phyloP scores from a whole-genome alignment of 108 stramenopile species.

The Epipyxis sp. region DNA sequence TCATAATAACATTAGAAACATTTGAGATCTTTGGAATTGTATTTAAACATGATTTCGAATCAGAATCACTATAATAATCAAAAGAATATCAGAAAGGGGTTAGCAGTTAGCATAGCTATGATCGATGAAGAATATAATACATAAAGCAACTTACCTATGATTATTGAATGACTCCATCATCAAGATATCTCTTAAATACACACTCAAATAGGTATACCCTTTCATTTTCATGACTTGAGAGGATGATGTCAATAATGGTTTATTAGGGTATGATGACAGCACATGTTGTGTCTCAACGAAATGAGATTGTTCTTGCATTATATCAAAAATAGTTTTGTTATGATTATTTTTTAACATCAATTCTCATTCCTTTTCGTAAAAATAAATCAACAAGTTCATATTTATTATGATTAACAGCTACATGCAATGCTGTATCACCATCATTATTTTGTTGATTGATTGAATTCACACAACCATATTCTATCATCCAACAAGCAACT shows the following conservation, averaged over 20 bases:
- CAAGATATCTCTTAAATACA: neutral
- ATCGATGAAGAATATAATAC: neutral
- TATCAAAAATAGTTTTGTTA: neutral
- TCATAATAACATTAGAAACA: too few relatives aligned
- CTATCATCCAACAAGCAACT: neutral
- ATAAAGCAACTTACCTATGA: neutral
- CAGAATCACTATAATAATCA: neutral
- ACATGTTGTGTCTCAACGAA: neutral
- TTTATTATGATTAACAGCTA: neutral
- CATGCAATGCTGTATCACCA: conserved; percentile 9
- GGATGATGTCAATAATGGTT: neutral
- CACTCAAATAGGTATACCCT: conserved; percentile 14
- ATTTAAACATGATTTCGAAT: neutral
- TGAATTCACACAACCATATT: conserved; percentile 2
- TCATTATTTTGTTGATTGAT: conserved; percentile 4
- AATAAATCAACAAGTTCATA: neutral
- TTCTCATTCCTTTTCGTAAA: neutral
- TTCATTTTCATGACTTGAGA: conserved; percentile 4
- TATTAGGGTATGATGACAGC: neutral
- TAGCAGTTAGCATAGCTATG: too few relatives aligned
- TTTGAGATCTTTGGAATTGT: too few relatives aligned
- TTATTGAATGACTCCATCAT: too few relatives aligned
- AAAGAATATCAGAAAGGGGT: too few relatives aligned
- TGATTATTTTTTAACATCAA: neutral
- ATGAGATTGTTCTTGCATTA: neutral